These are phyloP conservation scores for Microstegium vimineum DNA, from an alignment of 176 grass and related monocot species.

Conservation along the genomic window DNA sequence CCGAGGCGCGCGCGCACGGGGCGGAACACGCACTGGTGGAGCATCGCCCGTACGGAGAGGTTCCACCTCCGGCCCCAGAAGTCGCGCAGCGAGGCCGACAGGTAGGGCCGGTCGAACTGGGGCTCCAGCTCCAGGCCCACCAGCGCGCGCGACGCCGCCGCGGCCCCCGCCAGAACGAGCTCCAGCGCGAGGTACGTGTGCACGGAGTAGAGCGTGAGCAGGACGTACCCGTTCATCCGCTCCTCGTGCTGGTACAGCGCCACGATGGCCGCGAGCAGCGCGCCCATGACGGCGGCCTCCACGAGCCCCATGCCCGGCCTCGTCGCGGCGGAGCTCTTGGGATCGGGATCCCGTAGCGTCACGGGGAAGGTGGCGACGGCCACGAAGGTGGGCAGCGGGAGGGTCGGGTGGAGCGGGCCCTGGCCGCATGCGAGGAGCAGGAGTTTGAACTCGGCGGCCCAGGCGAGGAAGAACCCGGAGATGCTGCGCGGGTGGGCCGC, in stretches of 20 bases:
- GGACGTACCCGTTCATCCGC: constrained; percentile 14
- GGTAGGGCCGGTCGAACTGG: too few relatives aligned
- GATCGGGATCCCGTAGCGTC: background rate
- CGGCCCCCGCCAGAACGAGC: constrained; percentile 33
- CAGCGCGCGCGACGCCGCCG: constrained; percentile 1
- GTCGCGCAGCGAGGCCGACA: too few relatives aligned
- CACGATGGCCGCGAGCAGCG: constrained; percentile 41
- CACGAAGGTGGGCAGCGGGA: constrained; percentile 39
- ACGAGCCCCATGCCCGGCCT: background rate
- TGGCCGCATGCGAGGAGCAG: constrained; percentile 47
- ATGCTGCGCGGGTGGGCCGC: constrained; percentile 46
- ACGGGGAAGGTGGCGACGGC: constrained; percentile 37
- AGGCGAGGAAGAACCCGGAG: constrained; percentile 69
- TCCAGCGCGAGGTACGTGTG: constrained; percentile 57
- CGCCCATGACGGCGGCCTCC: constrained; percentile 27
- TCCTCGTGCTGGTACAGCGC: constrained; percentile 29
- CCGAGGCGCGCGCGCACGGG: too few relatives aligned
- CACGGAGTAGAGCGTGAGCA: constrained; percentile 34
- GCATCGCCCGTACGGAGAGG: too few relatives aligned
- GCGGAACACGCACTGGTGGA: too few relatives aligned
- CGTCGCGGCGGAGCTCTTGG: too few relatives aligned
- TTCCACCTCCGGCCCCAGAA: too few relatives aligned
- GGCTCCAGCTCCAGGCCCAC: constrained; percentile 41
- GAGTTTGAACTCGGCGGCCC: constrained; percentile 58
- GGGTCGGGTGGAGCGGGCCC: constrained; percentile 44